Conservation (phyloP, 176 grass and related monocot genomes). For the Alopecurus myosuroides region DNA sequence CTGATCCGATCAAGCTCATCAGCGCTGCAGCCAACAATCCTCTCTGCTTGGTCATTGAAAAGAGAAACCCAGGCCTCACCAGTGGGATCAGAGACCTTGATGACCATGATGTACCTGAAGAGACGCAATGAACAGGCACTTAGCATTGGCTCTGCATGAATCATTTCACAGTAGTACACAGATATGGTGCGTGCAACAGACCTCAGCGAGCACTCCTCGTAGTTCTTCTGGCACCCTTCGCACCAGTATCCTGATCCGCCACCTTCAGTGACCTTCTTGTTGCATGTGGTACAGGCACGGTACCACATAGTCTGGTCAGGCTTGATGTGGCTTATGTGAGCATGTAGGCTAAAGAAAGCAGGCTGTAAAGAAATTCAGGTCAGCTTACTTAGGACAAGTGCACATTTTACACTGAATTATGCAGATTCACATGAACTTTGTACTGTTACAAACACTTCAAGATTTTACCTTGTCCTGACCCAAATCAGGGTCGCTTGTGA, state of each 20-base stretch:
- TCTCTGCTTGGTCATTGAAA: constrained; percentile 94
- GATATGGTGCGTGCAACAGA: background rate
- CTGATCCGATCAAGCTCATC: constrained; percentile 84
- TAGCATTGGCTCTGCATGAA: background rate
- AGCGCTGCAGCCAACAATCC: constrained; percentile 81
- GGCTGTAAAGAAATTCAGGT: constrained; percentile 41
- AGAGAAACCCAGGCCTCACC: constrained; percentile 89
- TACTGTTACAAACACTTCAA: background rate
- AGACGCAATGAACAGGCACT: background rate
- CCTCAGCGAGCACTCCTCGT: constrained; percentile 69
- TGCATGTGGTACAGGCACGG: constrained; percentile 86
- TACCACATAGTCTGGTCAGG: constrained; percentile 96
- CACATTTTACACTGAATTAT: background rate
- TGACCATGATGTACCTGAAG: constrained; percentile 82
- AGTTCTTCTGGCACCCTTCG: constrained; percentile 80
- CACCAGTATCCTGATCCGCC: constrained; percentile 85
- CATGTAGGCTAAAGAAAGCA: constrained; percentile 69
- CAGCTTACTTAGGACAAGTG: background rate
- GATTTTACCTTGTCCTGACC: constrained; percentile 75
- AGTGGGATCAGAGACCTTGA: constrained; percentile 84
- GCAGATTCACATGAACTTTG: background rate
- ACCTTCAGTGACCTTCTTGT: constrained; percentile 89
- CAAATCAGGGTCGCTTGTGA: constrained; percentile 66
- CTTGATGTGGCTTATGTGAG: constrained; percentile 77
- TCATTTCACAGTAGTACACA: background rate